Base-by-base conservation (phyloP, 345 rosid species). In the Pugionium cornutum region DNA sequence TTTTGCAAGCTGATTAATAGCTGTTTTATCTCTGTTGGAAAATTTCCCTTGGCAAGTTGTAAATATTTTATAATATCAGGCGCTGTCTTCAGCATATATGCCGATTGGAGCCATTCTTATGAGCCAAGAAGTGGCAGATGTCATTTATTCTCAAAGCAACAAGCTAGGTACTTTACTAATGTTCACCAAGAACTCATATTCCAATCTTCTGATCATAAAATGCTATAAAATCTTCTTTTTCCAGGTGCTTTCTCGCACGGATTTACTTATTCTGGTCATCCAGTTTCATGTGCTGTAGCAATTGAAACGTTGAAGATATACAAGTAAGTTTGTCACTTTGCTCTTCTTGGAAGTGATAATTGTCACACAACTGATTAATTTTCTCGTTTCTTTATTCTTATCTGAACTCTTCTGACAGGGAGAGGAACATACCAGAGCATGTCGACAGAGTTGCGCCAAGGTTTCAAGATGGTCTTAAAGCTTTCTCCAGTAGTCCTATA, bases 251-350 rank as follows among this genome's bases (percentile, higher is more conserved):
- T 90, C 75, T 81, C 92, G 54, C 99, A 94, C 78, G 99, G 99
- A 72, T 94, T 91, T 64, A 91, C 97, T 45, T 89, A 88, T 69
- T 89, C 99, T 27, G 99, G 97, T 65, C 99, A 91, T 78, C 97
- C 96, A 35, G 97, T 90, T 46, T 72, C 97, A 54, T 94, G 99
- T 52, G 95, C 92, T 5, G 96, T 94, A 54, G 95, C 96, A 63
- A 33, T 85, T 26, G 99, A 90, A 75, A 79, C 92, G 0, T 72
- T 90, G 58, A 84, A 82, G 80, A 75, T 90, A 50, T 90, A 90
- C 80, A 87, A 78, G 92, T 90, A 35, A 34, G 79, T 75, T 63
- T 47, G 6, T 45, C 59, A 49, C 70, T 29, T 47, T 33, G 1
- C 50, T 62, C 2, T 48, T 57, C 11, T 7, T 33, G 7, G 46